Evolutionary conservation across 2,329 filamentous ascomycete species (phyloP), one percentile per base, ranked within the genome.

Genomic region (Dothiorella sarmentorum): DNA sequence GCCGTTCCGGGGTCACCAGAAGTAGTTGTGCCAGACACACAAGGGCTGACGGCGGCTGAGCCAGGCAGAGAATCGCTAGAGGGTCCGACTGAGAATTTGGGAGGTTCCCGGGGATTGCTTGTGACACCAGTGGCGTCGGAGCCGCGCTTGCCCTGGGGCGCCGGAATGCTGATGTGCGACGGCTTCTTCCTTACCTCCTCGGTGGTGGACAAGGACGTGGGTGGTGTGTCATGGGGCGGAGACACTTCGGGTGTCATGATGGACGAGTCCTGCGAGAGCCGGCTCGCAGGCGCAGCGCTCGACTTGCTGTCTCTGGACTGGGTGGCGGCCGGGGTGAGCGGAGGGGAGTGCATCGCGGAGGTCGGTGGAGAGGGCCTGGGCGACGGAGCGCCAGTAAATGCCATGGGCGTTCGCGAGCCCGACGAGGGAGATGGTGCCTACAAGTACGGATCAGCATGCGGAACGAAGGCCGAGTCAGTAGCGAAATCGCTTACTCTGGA

Each of bases 281-380:
- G 68, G 72, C 65, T 64, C 67, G 67, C 66, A 65, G 64, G 20
- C 42, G 40, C 33, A n/a, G 57, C 11, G 20, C 43, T 60, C 29
- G 67, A 52, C 64, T 70, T 76, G 66, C 69, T 78, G 68, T 85
- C 85, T 65, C 79, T 78, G 56, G 82, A 84, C 63, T 80, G 78
- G 42, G 90, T 93, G 53, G 86, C 91, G 57, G 91, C 86, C 17
- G 93, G 93, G 11, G 92, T 97, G 55, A 97, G 81, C 40, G 91
- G 91, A 64, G 93, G 93, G 10, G 92, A 96, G 65, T 93, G 89
- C 76, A 95, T 83, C 59, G 88, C 84, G 60, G 86, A 85, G 43
- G 83, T 77, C 61, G 83, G 82, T 61, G 89, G 87, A 63, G 86
- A 89, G 38, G 85, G 78, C 69, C 81, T 82, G 27, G 88, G 86